A percentile compares a stretch with the other conserved stretches of the same genome.
phyloP scores from a whole-genome alignment of 2,329 filamentous ascomycete genomes.

The Setomelanomma holmii region DNA sequence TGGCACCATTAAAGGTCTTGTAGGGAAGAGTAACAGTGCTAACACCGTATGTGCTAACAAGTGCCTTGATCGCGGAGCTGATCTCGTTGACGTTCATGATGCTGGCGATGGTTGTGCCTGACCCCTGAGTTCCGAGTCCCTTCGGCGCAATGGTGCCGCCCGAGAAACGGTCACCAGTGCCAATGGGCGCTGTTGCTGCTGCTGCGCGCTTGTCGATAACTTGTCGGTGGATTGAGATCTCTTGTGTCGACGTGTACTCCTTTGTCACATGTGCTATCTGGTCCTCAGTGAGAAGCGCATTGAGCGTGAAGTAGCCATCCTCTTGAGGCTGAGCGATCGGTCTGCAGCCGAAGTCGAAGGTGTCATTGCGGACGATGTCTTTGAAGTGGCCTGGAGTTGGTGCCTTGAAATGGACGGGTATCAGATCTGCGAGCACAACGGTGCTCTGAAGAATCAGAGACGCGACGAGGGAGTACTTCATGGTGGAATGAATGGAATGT shows the following conservation, averaged over 20 bases:
- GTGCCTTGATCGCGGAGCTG: conserved; percentile 53
- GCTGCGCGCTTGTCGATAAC: conserved; percentile 37
- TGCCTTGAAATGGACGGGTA: conserved; percentile 42
- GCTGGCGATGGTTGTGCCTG: conserved; percentile 47
- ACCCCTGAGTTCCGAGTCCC: conserved; percentile 52
- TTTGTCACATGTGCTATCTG: conserved; percentile 41
- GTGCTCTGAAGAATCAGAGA: conserved; percentile 38
- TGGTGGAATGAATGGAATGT: conserved; percentile 18
- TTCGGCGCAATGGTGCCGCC: conserved; percentile 51
- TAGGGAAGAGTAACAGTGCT: conserved; percentile 53
- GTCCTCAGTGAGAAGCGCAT: conserved; percentile 43
- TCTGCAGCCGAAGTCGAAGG: conserved; percentile 45
- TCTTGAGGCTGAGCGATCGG: conserved; percentile 38
- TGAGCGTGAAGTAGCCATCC: conserved; percentile 40
- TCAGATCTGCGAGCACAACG: conserved; percentile 35
- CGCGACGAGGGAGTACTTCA: conserved; percentile 43
- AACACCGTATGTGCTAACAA: conserved; percentile 53
- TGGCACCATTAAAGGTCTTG: conserved; percentile 54
- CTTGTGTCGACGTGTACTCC: conserved; percentile 28
- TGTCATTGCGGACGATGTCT: conserved; percentile 44
- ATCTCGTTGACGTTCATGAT: conserved; percentile 58
- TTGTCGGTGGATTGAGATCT: conserved; percentile 30
- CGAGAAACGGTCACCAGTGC: conserved; percentile 51
- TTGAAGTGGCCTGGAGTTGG: conserved; percentile 37
- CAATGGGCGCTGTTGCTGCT: conserved; percentile 39